These are phyloP conservation scores for Verticillium nubilum DNA, from an alignment of 2,329 filamentous ascomycete species.

Conservation along the genomic window DNA sequence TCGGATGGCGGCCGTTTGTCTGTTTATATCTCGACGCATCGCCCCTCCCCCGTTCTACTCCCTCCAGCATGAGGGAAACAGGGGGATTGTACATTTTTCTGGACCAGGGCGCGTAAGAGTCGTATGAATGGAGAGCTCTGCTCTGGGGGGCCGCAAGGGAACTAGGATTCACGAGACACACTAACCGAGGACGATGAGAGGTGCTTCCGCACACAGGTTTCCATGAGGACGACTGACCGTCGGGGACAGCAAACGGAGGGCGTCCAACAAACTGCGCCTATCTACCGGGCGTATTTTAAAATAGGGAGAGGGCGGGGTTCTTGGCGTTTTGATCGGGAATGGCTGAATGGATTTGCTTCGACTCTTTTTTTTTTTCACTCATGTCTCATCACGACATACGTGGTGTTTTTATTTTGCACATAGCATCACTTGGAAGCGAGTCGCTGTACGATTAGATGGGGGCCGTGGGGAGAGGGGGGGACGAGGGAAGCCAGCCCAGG, in stretches of 20 bases:
- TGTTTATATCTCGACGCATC: not conserved
- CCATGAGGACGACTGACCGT: not conserved
- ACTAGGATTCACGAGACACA: not conserved
- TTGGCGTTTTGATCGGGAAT: not conserved
- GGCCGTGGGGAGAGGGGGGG: not conserved
- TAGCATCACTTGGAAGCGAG: conserved; percentile 27
- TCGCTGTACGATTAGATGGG: not conserved
- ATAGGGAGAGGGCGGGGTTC: not conserved
- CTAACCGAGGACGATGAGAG: not conserved
- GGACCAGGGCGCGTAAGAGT: not conserved
- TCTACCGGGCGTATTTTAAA: not conserved
- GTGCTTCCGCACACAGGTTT: not conserved
- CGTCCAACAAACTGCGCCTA: not conserved
- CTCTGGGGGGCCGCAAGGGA: not conserved
- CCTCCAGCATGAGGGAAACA: not conserved
- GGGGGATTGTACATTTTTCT: not conserved
- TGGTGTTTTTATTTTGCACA: not conserved
- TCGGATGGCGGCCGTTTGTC: not conserved
- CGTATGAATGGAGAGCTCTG: not conserved
- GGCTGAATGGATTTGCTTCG: not conserved
- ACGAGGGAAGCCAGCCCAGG: no score
- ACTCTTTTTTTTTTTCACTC: not conserved
- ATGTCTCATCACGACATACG: not conserved
- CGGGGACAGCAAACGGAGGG: not conserved
- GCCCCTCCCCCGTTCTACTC: not conserved